These are phyloP conservation scores for Penicillium sp. DNA, from an alignment of 2,329 filamentous ascomycete species.

Conservation along the genomic window DNA sequence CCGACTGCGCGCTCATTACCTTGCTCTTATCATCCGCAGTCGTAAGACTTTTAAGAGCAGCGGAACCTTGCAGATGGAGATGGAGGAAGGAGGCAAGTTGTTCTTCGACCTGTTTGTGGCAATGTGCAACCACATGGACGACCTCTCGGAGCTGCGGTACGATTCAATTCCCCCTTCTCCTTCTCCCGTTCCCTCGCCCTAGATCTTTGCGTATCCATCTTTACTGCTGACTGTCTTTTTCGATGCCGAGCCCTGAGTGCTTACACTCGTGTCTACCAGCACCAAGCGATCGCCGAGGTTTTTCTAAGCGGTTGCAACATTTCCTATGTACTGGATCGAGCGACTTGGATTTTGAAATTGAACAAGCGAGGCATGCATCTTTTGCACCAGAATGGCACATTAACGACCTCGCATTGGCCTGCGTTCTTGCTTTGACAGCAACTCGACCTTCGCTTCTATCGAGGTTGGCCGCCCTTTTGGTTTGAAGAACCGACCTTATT, in stretches of 20 bases:
- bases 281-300: conserved; percentile 53
- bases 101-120: conserved; percentile 99
- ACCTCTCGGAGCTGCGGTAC: conserved; percentile 83
- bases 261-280: conserved; percentile 31
- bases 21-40: conserved; percentile 94
- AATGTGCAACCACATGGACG: conserved; percentile 97
- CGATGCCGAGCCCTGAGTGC: conserved; percentile 13
- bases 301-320: conserved; percentile 43
- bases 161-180: conserved; percentile 33
- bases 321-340: conserved; percentile 21
- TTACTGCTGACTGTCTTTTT: conserved; percentile 15
- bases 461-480: conserved; percentile 49
- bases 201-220: conserved; percentile 9
- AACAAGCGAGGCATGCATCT: conserved; percentile 9
- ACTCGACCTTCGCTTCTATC: conserved; percentile 37
- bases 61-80: conserved; percentile 98
- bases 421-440: conserved; percentile 25
- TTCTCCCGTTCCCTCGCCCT: conserved; percentile 7
- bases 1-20: conserved; percentile 90
- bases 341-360: conserved; percentile 29
- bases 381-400: conserved; percentile 36
- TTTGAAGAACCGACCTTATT: conserved; percentile 33
- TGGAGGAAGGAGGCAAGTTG: conserved; percentile 91
- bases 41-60: conserved; percentile 97
- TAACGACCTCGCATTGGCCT: conserved; percentile 23